These are phyloP conservation scores for Colletotrichum graminicola DNA, from an alignment of 2,329 filamentous ascomycete species.

Conservation along the genomic window DNA sequence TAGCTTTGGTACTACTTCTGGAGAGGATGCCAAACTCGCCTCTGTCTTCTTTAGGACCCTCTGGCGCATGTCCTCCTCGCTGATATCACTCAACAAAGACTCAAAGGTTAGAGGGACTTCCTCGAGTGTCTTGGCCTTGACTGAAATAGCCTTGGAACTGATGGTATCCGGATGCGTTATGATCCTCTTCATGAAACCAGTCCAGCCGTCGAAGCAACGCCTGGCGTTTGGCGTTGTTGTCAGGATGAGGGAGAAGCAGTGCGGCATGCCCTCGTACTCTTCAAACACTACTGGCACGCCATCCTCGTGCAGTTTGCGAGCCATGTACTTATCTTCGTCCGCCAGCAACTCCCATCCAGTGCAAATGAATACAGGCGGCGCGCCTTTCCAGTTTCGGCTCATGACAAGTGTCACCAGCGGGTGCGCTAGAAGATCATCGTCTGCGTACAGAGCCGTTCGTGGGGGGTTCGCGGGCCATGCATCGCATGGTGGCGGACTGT, in stretches of 20 bases:
- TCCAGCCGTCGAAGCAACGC: constrained; percentile 68
- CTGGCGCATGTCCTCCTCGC: constrained; percentile 57
- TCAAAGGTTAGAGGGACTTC: constrained; percentile 61
- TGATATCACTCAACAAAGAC: constrained; percentile 56
- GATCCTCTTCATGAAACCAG: constrained; percentile 64
- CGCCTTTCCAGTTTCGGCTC: constrained; percentile 68
- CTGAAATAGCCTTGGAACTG: constrained; percentile 56
- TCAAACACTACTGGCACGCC: constrained; percentile 74
- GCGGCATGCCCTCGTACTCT: constrained; percentile 85
- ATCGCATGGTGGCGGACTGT: constrained; percentile 57
- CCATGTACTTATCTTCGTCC: constrained; percentile 75
- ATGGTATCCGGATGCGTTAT: constrained; percentile 53
- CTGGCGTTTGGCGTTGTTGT: constrained; percentile 57
- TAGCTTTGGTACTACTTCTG: constrained; percentile 49
- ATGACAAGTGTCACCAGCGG: constrained; percentile 76
- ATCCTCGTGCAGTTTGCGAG: constrained; percentile 65
- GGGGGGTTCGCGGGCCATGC: constrained; percentile 70
- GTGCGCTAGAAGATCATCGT: constrained; percentile 69
- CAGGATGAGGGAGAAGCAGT: constrained; percentile 75
- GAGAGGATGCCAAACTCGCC: constrained; percentile 39
- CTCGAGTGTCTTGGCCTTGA: constrained; percentile 65
- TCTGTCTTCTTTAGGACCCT: constrained; percentile 51
- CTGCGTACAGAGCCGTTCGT: constrained; percentile 65
- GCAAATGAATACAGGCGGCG: constrained; percentile 76
- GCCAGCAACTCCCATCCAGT: constrained; percentile 79